Evolutionary conservation across 257 asterid genomes (phyloP).

Genomic region (Buddleja alternifolia): DNA sequence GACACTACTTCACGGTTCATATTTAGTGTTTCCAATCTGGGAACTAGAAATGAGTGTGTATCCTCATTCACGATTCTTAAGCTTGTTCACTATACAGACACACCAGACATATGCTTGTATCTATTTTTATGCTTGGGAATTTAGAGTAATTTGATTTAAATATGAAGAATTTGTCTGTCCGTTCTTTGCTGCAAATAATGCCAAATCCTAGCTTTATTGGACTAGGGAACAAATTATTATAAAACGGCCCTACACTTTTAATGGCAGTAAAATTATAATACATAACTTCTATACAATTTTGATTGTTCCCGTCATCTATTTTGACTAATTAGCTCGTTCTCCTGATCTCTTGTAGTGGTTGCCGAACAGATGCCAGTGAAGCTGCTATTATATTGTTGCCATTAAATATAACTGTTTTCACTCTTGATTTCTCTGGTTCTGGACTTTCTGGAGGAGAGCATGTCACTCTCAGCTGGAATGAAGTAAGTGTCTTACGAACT

Average conservation of each 20-base stretch:
- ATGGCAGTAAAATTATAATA: background rate
- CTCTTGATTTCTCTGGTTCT: constrained; percentile 96
- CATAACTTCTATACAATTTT: background rate
- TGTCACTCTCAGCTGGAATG: constrained; percentile 93
- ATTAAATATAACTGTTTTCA: constrained; percentile 76
- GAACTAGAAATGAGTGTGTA: too few species aligned
- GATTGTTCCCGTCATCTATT: constrained; percentile 7
- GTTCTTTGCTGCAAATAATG: background rate
- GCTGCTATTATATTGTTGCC: constrained; percentile 95
- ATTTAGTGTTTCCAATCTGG: too few species aligned
- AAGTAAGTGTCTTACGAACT: constrained; percentile 55
- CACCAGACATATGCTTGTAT: too few species aligned
- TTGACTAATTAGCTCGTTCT: background rate
- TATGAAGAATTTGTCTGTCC: background rate
- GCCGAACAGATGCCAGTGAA: constrained; percentile 98
- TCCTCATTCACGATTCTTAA: too few species aligned
- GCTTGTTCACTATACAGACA: too few species aligned
- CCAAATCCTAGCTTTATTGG: background rate
- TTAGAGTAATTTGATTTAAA: background rate
- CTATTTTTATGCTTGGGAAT: too few species aligned
- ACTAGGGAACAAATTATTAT: background rate
- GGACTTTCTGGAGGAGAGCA: constrained; percentile 97
- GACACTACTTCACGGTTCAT: background rate
- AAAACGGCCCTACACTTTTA: background rate
- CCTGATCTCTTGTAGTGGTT: constrained; percentile 50